Evolutionary conservation across 352 stramenopile species (phyloP), one percentile per base, ranked within the genome.

Genomic region (Peronospora farinosa): DNA sequence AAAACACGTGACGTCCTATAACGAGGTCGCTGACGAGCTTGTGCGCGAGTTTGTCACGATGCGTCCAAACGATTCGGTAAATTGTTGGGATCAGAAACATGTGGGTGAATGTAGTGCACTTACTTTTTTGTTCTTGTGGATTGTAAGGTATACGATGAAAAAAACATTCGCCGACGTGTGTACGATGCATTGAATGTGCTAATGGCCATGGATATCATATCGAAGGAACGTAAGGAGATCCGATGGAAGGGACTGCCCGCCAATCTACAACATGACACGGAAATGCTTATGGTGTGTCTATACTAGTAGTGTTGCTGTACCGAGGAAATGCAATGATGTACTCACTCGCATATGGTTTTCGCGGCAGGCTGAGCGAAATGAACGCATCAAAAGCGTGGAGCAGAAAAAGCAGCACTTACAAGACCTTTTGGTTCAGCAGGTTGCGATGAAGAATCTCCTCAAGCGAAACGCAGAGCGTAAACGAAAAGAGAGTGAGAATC

Each of bases 171-270:
- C 31, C 81, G 95, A 15, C 85, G 95, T 43, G 94, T 98, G 6
- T 98, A 98, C 52, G 95, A 98, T 56, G 95, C 94, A 25, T 67
- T 98, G 11, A 98, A 98, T 62, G 95, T 98, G 12, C 68, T 98
- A 19, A 97, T 98, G 90, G 95, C 95, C 10, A 97, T 98, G 90
- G 94, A 98, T 40, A 98, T 98, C 45, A 98, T 98, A 47, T 91
- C 80, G 23, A 98, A 98, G 67, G 92, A 98, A 50, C 95, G 95
- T 17, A 96, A 97, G 55, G 82, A 96, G 47, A 97, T 92, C 56
- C 70, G 72, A 32, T 96, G 78, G 81, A 92, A 80, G 60, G 85
- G 77, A 5, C 67, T 93, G 30, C 79, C 78, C 13, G 83, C 74
- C 31, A 91, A 85, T 65, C 53, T 87, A 21, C 72, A 93, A 45